These are phyloP conservation scores for Neoboletus magnificus DNA, from an alignment of 768 basidiomycete genomes.

Conservation along the genomic window DNA sequence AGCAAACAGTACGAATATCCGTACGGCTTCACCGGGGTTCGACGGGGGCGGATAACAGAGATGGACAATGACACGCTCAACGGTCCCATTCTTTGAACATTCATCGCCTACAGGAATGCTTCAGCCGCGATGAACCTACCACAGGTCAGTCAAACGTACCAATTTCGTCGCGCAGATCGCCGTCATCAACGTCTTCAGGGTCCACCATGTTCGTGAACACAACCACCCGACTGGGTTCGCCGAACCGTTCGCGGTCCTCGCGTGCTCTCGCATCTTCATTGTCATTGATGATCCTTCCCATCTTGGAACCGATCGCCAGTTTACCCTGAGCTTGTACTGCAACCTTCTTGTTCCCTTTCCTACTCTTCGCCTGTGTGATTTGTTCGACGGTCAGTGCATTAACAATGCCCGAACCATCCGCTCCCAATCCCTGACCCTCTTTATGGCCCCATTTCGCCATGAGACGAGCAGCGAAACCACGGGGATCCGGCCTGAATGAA, in stretches of 20 bases:
- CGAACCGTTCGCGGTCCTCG: conserved; percentile 79
- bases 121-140: background rate
- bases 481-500: conserved; percentile 51
- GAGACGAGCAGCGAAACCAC: conserved; percentile 76
- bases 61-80: conserved; percentile 87
- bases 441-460: conserved; percentile 98
- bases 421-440: conserved; percentile 90
- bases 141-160: conserved; percentile 45
- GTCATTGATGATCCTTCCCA: conserved; percentile 88
- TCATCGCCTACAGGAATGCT: conserved; percentile 62
- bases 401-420: conserved; percentile 79
- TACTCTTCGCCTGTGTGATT: conserved; percentile 33
- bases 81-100: conserved; percentile 86
- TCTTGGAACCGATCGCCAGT: conserved; percentile 53
- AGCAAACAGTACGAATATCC: conserved; percentile 88
- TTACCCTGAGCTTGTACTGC: conserved; percentile 36
- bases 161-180: conserved; percentile 82
- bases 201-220: conserved; percentile 90
- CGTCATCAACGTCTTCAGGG: conserved; percentile 79
- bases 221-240: conserved; percentile 87
- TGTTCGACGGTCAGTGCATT: conserved; percentile 86
- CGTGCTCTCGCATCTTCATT: conserved; percentile 78
- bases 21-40: conserved; percentile 76
- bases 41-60: conserved; percentile 62
- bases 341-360: conserved; percentile 38